Evolutionary conservation across 352 stramenopile genomes (phyloP), one percentile per base, ranked within the genome.

Genomic region (Pythium sukuiense): DNA sequence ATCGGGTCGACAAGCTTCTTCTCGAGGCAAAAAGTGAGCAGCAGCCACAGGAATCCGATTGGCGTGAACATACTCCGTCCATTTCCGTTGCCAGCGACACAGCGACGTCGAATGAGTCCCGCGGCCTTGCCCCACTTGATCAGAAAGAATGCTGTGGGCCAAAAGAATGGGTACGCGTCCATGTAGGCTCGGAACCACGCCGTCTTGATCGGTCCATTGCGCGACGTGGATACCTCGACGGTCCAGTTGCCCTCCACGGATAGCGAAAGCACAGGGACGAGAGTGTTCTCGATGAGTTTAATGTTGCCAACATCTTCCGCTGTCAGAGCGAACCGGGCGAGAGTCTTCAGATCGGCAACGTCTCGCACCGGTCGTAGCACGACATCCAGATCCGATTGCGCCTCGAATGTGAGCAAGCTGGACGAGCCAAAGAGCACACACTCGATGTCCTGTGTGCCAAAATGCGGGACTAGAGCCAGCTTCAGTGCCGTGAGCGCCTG

Each of bases 1-100:
- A 91, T 78, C 26, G 49, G 64, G 11, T 77, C 26, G 0, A 93
- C 74, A 59, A 81, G 88, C 7, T 73, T 67, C 9, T 81, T 58
- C 24, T 85, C 55, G 20, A 75, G 70, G 58, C 82, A 92, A 73
- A 92, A 93, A 0, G 71, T 59, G 26, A 92, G 16, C 59, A 92
- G 92, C 9, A 93, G 49, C 85, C 85, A 91, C 57, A 89, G 82
- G 52, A 93, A 89, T 12, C 80, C 84, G 1, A 82, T 81, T 0
- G 83, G 80, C 8, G 75, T 76, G 61, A 93, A 80, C 58, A 92
- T 74, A 46, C 86, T 74, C 9, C 76, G 54, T 1, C 85, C 83
- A 37, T 73, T 74, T 41, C 56, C 35, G 24, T 18, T 59, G 33
- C 64, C 64, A 14, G 60, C 62, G 30, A 79, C 70, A 7, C 73